Conservation (phyloP, 352 stramenopile species). For the Peronospora destructor region DNA sequence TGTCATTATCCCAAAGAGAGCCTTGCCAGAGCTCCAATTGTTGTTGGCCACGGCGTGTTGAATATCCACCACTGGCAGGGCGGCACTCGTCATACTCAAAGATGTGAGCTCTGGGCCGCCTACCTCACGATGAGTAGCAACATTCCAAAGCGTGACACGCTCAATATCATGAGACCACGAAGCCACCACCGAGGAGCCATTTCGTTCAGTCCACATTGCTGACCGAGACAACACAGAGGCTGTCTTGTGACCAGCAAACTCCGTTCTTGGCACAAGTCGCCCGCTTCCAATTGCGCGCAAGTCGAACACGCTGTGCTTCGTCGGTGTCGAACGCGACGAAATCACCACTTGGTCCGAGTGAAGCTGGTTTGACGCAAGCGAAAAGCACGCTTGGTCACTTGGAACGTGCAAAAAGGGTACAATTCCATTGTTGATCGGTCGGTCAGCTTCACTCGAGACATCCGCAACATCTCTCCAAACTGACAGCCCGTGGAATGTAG, state of each 20-base stretch:
- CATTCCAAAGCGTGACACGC: slow-evolving; percentile 23
- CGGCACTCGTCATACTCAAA: slow-evolving; percentile 5
- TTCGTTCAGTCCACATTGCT: slow-evolving; percentile 35
- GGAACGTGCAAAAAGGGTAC: slow-evolving; percentile 17
- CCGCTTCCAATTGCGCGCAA: slow-evolving; percentile 13
- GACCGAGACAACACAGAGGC: slow-evolving; percentile 39
- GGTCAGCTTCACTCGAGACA: slow-evolving; percentile 2
- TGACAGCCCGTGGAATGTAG: slow-evolving; percentile 37
- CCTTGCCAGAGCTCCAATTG: slow-evolving; percentile 23
- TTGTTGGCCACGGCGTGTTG: slow-evolving; percentile 29
- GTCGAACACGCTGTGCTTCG: slow-evolving; percentile 42
- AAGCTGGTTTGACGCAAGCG: slow-evolving; percentile 25
- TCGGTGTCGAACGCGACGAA: slow-evolving; percentile 34
- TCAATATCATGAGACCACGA: slow-evolving; percentile 29
- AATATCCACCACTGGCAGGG: slow-evolving; percentile 26
- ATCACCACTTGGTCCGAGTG: slow-evolving; percentile 29
- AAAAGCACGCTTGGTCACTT: slow-evolving; percentile 31
- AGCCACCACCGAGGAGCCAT: slow-evolving; percentile 22
- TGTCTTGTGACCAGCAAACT: slow-evolving; percentile 36
- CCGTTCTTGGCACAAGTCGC: slow-evolving; percentile 13
- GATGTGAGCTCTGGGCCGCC: slow-evolving; percentile 3
- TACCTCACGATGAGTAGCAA: slow-evolving; percentile 17
- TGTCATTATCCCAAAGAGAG: slow-evolving; percentile 34
- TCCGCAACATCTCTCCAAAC: slow-evolving; percentile 32
- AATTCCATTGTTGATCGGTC: slow-evolving; percentile 3